Conservation (phyloP, 352 stramenopile genomes). For the Pseudoperonospora humuli region DNA sequence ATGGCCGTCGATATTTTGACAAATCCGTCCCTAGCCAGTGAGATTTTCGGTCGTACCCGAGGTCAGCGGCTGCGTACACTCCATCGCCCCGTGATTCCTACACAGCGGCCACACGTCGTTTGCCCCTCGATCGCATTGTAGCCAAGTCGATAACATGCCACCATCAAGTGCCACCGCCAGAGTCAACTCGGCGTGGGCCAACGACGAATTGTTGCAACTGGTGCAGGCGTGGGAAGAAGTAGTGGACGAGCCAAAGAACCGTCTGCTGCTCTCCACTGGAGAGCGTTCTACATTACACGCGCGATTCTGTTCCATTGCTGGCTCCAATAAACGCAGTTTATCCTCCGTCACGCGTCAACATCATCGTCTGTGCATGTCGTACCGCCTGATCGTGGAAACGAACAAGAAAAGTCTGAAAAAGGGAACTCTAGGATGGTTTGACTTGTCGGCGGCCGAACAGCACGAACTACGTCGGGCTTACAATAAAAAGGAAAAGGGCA, state of each 20-base stretch:
- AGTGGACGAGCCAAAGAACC: conserved; percentile 26
- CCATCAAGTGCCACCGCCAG: neutral
- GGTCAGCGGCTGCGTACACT: neutral
- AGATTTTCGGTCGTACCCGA: conserved; percentile 11
- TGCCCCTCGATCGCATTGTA: neutral
- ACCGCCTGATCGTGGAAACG: conserved; percentile 25
- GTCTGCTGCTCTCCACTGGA: conserved; percentile 6
- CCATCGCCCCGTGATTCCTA: neutral
- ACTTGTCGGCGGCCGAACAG: conserved; percentile 20
- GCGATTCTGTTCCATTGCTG: conserved; percentile 20
- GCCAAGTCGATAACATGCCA: conserved; percentile 4
- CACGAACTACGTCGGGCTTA: conserved; percentile 18
- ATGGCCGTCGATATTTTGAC: conserved; percentile 5
- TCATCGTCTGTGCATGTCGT: conserved; percentile 25
- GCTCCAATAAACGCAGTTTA: conserved; percentile 8
- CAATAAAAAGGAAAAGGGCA: conserved; percentile 25
- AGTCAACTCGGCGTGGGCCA: conserved; percentile 20
- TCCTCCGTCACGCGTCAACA: conserved; percentile 25
- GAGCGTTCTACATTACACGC: conserved; percentile 22
- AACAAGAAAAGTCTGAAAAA: conserved; percentile 14
- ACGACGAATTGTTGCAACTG: conserved; percentile 22
- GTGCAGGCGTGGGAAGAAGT: conserved; percentile 27
- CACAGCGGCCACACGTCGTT: neutral
- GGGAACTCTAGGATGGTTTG: conserved; percentile 23
- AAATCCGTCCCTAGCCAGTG: conserved; percentile 20